These are phyloP conservation scores for Malus domestica DNA, from an alignment of 306 rosid genomes.

Conservation along the genomic window DNA sequence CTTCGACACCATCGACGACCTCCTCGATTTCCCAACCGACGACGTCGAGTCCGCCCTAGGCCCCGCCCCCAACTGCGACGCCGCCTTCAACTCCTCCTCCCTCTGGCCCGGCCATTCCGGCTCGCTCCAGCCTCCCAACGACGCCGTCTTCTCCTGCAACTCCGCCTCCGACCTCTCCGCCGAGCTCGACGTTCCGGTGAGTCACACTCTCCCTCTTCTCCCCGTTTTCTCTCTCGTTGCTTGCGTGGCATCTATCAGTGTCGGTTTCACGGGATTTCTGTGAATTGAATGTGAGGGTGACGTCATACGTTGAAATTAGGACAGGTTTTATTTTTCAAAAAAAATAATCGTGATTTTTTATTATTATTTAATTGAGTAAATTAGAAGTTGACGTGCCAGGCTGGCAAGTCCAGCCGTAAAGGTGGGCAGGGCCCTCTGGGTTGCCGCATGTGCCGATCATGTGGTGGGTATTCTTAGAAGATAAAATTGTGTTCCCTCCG, in stretches of 20 bases:
- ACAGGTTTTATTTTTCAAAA: neutral
- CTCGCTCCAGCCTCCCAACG: conserved; percentile 34
- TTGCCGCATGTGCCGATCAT: neutral
- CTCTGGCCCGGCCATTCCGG: conserved; percentile 50
- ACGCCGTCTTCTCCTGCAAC: conserved; percentile 57
- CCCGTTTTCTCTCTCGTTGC: neutral
- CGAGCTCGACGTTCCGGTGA: conserved; percentile 90
- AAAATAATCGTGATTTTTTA: neutral
- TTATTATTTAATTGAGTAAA: neutral
- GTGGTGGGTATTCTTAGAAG: neutral
- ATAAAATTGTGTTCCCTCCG: neutral
- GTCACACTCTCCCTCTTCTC: neutral
- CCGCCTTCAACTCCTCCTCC: conserved; percentile 17
- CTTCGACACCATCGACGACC: conserved; percentile 94
- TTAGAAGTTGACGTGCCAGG: conserved; percentile 7
- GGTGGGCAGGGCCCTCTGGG: neutral
- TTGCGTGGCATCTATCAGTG: neutral
- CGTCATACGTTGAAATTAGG: conserved; percentile 7
- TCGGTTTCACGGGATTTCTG: conserved; percentile 12
- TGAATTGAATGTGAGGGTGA: neutral
- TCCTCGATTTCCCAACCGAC: conserved; percentile 66
- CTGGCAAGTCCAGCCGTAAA: conserved; percentile 9
- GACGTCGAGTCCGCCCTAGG: conserved; percentile 42
- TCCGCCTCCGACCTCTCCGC: conserved; percentile 72
- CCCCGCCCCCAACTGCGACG: conserved; percentile 26